These are phyloP conservation scores for Iberis pinnata DNA, from an alignment of 345 rosid species.

Conservation along the genomic window DNA sequence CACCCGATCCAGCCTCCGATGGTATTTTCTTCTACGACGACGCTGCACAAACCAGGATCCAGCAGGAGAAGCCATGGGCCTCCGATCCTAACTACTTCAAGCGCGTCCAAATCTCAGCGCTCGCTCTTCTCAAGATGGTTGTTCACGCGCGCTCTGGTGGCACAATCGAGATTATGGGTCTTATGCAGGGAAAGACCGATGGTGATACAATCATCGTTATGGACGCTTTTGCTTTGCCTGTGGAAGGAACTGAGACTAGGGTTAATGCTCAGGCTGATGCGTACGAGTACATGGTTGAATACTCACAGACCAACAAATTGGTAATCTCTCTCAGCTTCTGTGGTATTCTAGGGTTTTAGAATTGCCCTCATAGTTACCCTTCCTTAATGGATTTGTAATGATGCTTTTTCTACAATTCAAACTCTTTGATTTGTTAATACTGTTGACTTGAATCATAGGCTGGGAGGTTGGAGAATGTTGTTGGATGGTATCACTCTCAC, in stretches of 20 bases:
- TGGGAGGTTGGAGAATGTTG: slow-evolving; percentile 90
- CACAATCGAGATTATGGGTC: slow-evolving; percentile 97
- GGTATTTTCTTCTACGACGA: slow-evolving; percentile 65
- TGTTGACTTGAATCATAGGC: slow-evolving; percentile 55
- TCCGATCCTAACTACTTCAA: slow-evolving; percentile 92
- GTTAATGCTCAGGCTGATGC: slow-evolving; percentile 99
- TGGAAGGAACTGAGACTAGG: slow-evolving; percentile 94
- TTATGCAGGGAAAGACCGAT: slow-evolving; percentile 97
- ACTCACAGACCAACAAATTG: slow-evolving; percentile 95
- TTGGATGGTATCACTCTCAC: slow-evolving; percentile 85
- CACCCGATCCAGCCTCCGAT: slow-evolving; percentile 41
- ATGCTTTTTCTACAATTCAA: neutral
- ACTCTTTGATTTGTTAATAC: slow-evolving; percentile 31
- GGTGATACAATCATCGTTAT: slow-evolving; percentile 95
- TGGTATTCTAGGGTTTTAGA: slow-evolving; percentile 11
- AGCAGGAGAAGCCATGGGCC: slow-evolving; percentile 92
- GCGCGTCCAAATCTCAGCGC: slow-evolving; percentile 95
- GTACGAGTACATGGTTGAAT: slow-evolving; percentile 99
- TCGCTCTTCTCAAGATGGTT: slow-evolving; percentile 97
- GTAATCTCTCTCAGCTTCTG: slow-evolving; percentile 26
- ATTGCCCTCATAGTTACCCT: neutral
- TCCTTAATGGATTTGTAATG: neutral
- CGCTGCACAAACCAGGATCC: slow-evolving; percentile 17
- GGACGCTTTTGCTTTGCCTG: slow-evolving; percentile 99
- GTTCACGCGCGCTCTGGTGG: slow-evolving; percentile 99